Conservation (phyloP, 2,329 filamentous ascomycete species). For the Penicillium sp. region DNA sequence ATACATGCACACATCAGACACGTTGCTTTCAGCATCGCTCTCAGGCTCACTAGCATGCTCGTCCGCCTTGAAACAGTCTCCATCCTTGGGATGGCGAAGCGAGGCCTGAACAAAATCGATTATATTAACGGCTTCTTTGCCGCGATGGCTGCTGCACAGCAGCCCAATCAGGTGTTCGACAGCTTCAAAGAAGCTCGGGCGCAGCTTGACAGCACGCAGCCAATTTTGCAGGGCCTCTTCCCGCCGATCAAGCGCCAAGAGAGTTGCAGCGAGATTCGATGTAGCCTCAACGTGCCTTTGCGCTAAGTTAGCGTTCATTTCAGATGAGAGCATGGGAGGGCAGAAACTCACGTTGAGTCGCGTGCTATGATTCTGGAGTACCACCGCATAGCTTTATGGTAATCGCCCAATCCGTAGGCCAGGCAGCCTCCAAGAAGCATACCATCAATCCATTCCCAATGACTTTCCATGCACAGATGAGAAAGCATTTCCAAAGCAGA, state of each 20-base stretch:
- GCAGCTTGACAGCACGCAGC: conserved; percentile 75
- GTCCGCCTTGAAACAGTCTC: conserved; percentile 48
- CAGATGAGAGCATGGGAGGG: conserved; percentile 9
- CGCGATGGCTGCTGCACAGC: conserved; percentile 75
- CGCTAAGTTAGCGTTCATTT: conserved; percentile 22
- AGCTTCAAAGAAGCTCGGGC: conserved; percentile 88
- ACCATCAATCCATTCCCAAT: conserved; percentile 88
- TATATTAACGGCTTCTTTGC: conserved; percentile 78
- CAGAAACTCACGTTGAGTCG: conserved; percentile 53
- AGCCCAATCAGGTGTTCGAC: conserved; percentile 91
- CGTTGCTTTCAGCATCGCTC: conserved; percentile 54
- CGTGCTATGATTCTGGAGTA: conserved; percentile 56
- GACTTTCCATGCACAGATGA: conserved; percentile 71
- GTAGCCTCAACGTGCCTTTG: conserved; percentile 82
- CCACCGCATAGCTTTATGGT: conserved; percentile 62
- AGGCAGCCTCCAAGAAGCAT: conserved; percentile 89
- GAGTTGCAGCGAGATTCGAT: conserved; percentile 85
- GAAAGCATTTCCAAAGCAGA: conserved; percentile 69
- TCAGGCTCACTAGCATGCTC: conserved; percentile 61
- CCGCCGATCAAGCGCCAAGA: conserved; percentile 77
- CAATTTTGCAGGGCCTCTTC: conserved; percentile 83
- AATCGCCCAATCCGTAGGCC: conserved; percentile 83
- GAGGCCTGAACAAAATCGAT: conserved; percentile 80
- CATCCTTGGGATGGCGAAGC: conserved; percentile 55
- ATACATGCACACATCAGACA: conserved; percentile 52